These are phyloP conservation scores for Pythium scleroteichum DNA, from an alignment of 352 stramenopile species.

Conservation along the genomic window DNA sequence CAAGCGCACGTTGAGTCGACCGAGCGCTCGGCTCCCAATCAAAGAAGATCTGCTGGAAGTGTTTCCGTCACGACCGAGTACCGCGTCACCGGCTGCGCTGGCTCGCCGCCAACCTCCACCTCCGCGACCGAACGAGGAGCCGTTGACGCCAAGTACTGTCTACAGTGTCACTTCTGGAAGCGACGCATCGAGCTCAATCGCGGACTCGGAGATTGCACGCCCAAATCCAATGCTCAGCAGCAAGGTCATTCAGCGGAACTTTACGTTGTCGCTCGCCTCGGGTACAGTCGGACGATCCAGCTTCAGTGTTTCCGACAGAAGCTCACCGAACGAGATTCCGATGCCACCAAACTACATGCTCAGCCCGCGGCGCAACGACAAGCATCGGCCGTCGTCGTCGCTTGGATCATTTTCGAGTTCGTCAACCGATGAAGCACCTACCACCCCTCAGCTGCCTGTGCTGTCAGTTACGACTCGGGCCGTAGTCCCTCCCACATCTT, in stretches of 20 bases:
- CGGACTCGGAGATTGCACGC: conserved; percentile 10
- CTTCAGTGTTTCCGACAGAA: conserved; percentile 8
- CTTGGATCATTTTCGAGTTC: conserved; percentile 14
- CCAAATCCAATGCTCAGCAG: neutral
- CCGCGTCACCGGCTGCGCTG: conserved; percentile 9
- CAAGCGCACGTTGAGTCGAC: conserved; percentile 13
- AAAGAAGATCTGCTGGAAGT: conserved; percentile 32
- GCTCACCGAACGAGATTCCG: conserved; percentile 30
- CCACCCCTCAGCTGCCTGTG: conserved; percentile 8
- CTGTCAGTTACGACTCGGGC: conserved; percentile 9
- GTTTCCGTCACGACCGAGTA: conserved; percentile 15
- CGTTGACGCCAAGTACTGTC: conserved; percentile 12
- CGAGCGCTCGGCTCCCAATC: conserved; percentile 11
- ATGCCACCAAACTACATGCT: conserved; percentile 33
- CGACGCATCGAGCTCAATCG: conserved; percentile 2
- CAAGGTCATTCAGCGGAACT: conserved; percentile 26
- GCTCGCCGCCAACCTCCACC: conserved; percentile 18
- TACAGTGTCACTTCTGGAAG: conserved; percentile 19
- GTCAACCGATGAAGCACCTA: conserved; percentile 1
- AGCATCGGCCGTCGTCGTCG: conserved; percentile 5
- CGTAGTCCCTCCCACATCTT: neutral
- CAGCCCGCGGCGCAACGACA: conserved; percentile 19
- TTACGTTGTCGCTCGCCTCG: conserved; percentile 27
- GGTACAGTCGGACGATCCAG: neutral
- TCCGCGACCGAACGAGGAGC: conserved; percentile 5